Evolutionary conservation across 768 basidiomycete species (phyloP), one percentile per base, ranked within the genome.

Genomic region (Dentipellis sp.): DNA sequence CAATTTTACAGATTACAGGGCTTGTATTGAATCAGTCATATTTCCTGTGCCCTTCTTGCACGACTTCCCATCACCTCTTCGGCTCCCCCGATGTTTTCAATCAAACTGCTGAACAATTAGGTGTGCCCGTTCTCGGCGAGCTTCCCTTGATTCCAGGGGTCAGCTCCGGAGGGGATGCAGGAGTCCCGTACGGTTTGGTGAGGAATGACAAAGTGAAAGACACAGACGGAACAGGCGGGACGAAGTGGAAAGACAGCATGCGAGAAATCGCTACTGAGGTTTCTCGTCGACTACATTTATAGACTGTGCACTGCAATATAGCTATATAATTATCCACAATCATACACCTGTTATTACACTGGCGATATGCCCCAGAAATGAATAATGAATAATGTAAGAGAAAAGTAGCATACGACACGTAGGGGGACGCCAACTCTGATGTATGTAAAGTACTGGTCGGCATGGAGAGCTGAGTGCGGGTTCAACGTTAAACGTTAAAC

Each of bases 21-120:
- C 75, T 91, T 1, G 71, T 97, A 0, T 82, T 97, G 46, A 97
- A 98, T 66, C 87, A 94, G 74, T 81, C 93, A 0, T 81, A 88
- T 69, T 94, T 86, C 68, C 72, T 85, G 29, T 94, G 91, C 62
- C 77, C 88, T 0, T 78, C 80, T 10, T 97, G 92, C 65, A 71
- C 75, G 1, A 75, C 77, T 0, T 74, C 74, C 1, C 86, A 85
- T 59, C 71, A 82, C 59, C 72, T 88, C 37, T 91, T 88, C 57
- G 94, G 94, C 6, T 73, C 83, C 10, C 78, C 89, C 0, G 75
- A 76, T 8, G 67, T 73, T 10, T 93, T 94, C 71, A 74, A 75
- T 35, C 65, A 71, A 2, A 79, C 84, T 0, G 84, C 89, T 0
- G 60, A 67, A 2, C 73, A 75, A 2, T 78, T 94, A 2, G 70